Base-by-base conservation (phyloP, 2,329 filamentous ascomycete species). In the Pleurostoma richardsiae region DNA sequence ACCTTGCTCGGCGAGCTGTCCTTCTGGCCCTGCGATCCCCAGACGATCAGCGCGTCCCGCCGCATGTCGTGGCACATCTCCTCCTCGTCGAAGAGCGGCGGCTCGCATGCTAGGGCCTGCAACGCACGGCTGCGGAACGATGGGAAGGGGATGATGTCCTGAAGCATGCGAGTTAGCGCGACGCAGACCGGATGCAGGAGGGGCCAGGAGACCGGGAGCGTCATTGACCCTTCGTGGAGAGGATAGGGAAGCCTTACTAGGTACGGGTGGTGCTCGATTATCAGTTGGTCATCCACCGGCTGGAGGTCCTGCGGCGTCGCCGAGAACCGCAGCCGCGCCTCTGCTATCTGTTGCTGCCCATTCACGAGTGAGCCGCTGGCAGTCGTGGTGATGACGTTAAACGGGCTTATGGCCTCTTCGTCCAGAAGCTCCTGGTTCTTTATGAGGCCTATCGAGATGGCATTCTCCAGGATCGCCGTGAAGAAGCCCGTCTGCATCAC, bases 51-150 rank as follows among this genome's bases (percentile, higher is more conserved):
- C 4, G 61, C 66, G 39, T 66, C 65, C 7, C 54, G 51, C 33
- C 56, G 51, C 28, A 68, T 53, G 46, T 70, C 67, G n/a, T 58
- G 50, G 40, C 66, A 70, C 30, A 70, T 52, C 28, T 59, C 55
- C 19, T 60, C 56, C 47, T 69, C 67, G 42, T 69, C 64, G 5
- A 69, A 48, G 4, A 60, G 46, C 4, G 56, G 55, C 2, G 59
- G 55, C 7, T 59, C 54, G 3, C 49, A 47, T 2, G 53, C 40
- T 4, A 64, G 51, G 7, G 54, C 56, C 29, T 54, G 45, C 11
- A 67, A 53, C 3, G 59, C 49, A 26, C 58, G 61, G 26, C 61
- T 54, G 4, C 64, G 61, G 49, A 67, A 66, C 2, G 41, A 48
- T 10, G 49, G 55, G 33, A 64, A 67, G 0, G 64, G 64, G 10